Conservation (phyloP, 2,329 filamentous ascomycete genomes). For the Aspergillus costaricaensis region DNA sequence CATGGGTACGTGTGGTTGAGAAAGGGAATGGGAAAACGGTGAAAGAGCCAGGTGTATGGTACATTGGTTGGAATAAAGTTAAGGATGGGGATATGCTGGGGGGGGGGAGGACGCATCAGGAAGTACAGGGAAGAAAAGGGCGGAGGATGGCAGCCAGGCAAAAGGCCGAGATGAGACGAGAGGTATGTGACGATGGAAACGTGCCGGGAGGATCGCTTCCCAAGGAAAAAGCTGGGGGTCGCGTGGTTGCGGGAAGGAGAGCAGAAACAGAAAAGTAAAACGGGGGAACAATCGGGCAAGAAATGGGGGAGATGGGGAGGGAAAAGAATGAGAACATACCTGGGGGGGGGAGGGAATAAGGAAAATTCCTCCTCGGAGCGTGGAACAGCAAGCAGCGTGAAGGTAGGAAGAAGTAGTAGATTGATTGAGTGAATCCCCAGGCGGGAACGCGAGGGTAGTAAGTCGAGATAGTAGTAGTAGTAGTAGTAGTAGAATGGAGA, state of each 20-base stretch:
- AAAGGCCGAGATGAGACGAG: slow-evolving; percentile 8
- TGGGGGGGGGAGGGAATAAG: not conserved
- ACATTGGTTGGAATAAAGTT: slow-evolving; percentile 1
- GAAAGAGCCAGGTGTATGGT: not conserved
- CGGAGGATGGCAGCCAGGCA: slow-evolving; percentile 10
- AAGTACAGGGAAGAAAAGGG: slow-evolving; percentile 10
- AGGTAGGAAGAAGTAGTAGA: not conserved
- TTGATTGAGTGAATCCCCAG: not conserved
- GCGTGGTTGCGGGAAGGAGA: slow-evolving; percentile 13
- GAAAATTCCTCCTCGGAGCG: not conserved
- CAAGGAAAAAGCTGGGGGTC: not conserved
- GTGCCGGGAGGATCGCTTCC: not conserved
- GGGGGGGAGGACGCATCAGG: not conserved
- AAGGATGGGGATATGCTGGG: not conserved
- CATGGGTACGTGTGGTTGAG: not conserved
- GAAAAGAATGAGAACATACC: slow-evolving; percentile 7
- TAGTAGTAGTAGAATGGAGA: not conserved
- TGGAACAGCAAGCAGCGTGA: no score
- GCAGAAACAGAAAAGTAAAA: slow-evolving; percentile 10
- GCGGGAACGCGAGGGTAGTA: not conserved
- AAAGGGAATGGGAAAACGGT: not conserved
- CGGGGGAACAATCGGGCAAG: slow-evolving; percentile 3
- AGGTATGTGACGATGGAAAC: slow-evolving; percentile 11
- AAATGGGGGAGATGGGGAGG: slow-evolving; percentile 6
- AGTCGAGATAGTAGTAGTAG: not conserved